phyloP scores from a whole-genome alignment of 108 stramenopile genomes.

The Nitzschia sp. region DNA sequence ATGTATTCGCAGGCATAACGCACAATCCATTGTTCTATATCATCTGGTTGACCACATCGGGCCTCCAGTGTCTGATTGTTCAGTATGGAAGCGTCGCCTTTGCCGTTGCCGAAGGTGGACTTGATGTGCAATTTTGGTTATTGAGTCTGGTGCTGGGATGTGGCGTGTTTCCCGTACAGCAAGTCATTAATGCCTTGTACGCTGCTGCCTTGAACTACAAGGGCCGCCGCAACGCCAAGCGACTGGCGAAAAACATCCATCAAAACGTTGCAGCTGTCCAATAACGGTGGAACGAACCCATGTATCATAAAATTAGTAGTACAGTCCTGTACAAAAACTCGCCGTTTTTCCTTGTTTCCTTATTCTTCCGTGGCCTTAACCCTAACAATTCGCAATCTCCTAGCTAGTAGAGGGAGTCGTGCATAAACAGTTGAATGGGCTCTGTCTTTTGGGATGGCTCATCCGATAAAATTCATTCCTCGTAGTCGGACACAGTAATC shows the following conservation, averaged over 20 bases:
- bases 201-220: slow-evolving; percentile 17
- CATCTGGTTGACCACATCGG: slow-evolving; percentile 79
- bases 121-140: slow-evolving; percentile 48
- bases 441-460: too few relatives aligned
- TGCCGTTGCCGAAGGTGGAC: slow-evolving; percentile 66
- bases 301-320: too few relatives aligned
- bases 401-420: too few relatives aligned
- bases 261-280: background rate
- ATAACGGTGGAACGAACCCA: too few relatives aligned
- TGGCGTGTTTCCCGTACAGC: slow-evolving; percentile 64
- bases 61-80: slow-evolving; percentile 90
- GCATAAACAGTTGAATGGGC: too few relatives aligned
- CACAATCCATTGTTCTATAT: slow-evolving; percentile 81
- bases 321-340: too few relatives aligned
- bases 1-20: slow-evolving; percentile 80
- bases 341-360: too few relatives aligned
- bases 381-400: too few relatives aligned
- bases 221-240: slow-evolving; percentile 3
- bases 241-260: background rate
- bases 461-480: too few relatives aligned
- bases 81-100: slow-evolving; percentile 85
- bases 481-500: too few relatives aligned
- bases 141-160: slow-evolving; percentile 52
- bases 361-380: too few relatives aligned
- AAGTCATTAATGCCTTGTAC: slow-evolving; percentile 55